These are phyloP conservation scores for Penicillium argentinense DNA, from an alignment of 495 filamentous ascomycete genomes.

Conservation along the genomic window DNA sequence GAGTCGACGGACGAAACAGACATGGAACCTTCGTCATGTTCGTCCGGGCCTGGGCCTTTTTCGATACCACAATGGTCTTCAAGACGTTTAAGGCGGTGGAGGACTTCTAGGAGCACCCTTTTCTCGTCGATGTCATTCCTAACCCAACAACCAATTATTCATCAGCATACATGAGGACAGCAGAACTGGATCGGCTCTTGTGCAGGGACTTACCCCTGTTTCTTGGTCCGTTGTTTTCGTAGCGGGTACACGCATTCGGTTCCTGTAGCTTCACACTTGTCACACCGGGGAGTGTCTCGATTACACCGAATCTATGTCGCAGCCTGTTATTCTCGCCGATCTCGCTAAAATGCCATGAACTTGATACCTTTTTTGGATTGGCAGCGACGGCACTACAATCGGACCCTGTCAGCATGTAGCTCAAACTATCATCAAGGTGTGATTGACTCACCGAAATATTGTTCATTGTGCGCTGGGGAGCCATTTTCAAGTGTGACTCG, in stretches of 20 bases:
- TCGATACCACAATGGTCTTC: conserved; percentile 19
- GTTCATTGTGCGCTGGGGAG: neutral
- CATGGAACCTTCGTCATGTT: conserved; percentile 1
- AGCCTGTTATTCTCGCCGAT: too few relatives aligned
- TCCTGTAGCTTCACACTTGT: conserved; percentile 17
- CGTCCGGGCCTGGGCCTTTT: neutral
- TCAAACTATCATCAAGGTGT: neutral
- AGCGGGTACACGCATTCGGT: conserved; percentile 15
- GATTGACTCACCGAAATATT: neutral
- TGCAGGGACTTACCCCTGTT: conserved; percentile 3
- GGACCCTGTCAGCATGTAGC: neutral
- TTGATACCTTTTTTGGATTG: conserved; percentile 23
- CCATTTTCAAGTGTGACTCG: neutral
- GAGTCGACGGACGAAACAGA: neutral
- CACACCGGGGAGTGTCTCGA: conserved; percentile 17
- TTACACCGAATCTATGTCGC: conserved; percentile 27
- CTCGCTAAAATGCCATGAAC: too few relatives aligned
- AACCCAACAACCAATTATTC: too few relatives aligned
- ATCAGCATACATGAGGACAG: too few relatives aligned
- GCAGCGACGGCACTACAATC: conserved; percentile 19
- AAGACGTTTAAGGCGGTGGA: conserved; percentile 18
- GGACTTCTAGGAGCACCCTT: conserved; percentile 13
- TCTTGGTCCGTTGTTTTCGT: conserved; percentile 16
- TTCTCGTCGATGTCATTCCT: conserved; percentile 7
- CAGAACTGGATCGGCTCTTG: too few relatives aligned